Evolutionary conservation across 208 protist genomes (phyloP).

Genomic region (Leishmania martiniquensis): DNA sequence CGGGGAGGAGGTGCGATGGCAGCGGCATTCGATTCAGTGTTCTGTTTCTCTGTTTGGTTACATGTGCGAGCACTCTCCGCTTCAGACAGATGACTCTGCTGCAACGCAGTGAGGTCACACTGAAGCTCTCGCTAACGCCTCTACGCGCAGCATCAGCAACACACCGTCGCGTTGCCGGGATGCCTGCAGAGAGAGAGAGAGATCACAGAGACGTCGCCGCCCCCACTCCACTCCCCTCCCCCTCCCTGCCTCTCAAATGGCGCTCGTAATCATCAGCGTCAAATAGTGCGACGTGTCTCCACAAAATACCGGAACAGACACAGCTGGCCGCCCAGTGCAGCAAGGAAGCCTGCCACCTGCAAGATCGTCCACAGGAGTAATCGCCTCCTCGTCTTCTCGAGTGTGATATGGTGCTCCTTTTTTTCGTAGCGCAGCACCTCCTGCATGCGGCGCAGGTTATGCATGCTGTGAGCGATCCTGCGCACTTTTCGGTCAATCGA

Average conservation of each 20-base stretch:
- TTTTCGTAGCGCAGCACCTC: constrained; percentile 48
- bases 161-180: neutral
- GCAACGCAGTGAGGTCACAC: neutral
- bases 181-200: neutral
- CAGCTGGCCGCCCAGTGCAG: constrained; percentile 62
- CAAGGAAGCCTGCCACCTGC: constrained; percentile 61
- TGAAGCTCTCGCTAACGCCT: neutral
- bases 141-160: neutral
- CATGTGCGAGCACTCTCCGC: neutral
- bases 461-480: constrained; percentile 19
- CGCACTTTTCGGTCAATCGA: constrained; percentile 66
- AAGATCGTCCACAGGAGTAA: constrained; percentile 74
- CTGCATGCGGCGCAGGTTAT: constrained; percentile 27
- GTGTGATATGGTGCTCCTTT: constrained; percentile 62
- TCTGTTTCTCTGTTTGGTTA: neutral
- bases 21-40: neutral
- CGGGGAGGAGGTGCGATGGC: neutral
- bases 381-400: constrained; percentile 58
- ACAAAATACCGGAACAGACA: constrained; percentile 82
- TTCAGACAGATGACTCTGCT: neutral
- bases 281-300: constrained; percentile 70
- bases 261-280: neutral
- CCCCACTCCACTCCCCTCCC: no score
- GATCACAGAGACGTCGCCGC: no score
- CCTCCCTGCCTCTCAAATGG: neutral